These are phyloP conservation scores for Mesotaenium endlicherianum DNA, from an alignment of 139 green algal genomes.

Conservation along the genomic window DNA sequence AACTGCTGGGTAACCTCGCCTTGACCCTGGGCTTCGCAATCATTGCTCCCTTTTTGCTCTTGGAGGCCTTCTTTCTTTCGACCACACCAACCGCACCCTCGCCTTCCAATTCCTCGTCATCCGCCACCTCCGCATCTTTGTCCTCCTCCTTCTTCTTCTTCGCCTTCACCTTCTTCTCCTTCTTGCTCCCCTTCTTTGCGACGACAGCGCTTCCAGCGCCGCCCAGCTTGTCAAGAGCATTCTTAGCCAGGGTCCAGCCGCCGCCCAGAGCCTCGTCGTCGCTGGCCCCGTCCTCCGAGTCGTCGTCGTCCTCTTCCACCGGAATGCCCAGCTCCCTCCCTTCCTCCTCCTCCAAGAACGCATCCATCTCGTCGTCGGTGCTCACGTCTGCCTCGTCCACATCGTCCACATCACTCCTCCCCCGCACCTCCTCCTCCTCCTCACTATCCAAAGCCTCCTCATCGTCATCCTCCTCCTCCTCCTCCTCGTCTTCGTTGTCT, in stretches of 20 bases:
- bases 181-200: not conserved
- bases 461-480: constrained; percentile 19
- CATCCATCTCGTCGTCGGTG: constrained; percentile 4
- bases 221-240: not conserved
- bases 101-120: not conserved
- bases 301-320: constrained; percentile 31
- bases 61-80: not conserved
- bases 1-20: not conserved
- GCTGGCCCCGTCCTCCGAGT: not conserved
- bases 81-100: not conserved
- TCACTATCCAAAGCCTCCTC: constrained; percentile 2
- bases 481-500: constrained; percentile 29
- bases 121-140: not conserved
- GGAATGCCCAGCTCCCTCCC: not conserved
- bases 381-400: not conserved
- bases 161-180: constrained; percentile 15
- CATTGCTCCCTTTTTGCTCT: not conserved
- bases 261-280: not conserved
- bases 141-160: constrained; percentile 3
- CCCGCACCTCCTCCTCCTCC: not conserved
- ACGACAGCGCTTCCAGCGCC: not conserved
- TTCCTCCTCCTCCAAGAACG: not conserved
- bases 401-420: not conserved
- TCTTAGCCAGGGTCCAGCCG: not conserved
- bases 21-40: not conserved